Base-by-base conservation (phyloP, 2,329 filamentous ascomycete genomes). In the Aspergillus ibericus region DNA sequence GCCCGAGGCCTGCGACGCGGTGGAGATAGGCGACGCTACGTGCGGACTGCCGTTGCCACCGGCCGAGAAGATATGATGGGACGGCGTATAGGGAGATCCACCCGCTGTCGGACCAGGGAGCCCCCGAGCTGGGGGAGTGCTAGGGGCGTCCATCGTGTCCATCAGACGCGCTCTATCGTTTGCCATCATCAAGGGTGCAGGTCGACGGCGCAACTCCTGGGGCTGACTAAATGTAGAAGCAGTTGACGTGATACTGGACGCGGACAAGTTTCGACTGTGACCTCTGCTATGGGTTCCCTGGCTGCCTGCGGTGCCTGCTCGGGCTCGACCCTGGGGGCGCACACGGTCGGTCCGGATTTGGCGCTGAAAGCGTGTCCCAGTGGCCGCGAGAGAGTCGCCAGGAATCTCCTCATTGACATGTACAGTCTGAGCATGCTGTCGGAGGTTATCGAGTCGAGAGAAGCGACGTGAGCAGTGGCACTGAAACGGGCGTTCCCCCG, bases 321-420 rank as follows among this genome's bases (percentile, higher is more conserved):
- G 84, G 7, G 91, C 88, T 64, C 93, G 83, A 25, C 85, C 88
- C 1, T 89, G 84, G 51, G 90, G 89, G 55, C 91, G 85, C 34
- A 93, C 89, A 59, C 92, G 83, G 65, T 97, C 93, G 0, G 91
- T 96, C 54, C 93, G 85, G 59, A 96, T 92, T 75, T 97, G 93
- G 61, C 93, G 85, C 69, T 97, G 93, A 68, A 96, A 97, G 38
- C 93, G 84, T 8, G 93, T 96, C 22, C 93, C 92, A 1, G 91
- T 95, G 4, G 93, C 95, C 15, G 95, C 95, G 18, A 98, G 84
- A 1, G 95, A 98, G 73, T 97, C 92, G 40, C 88, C 87, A 3
- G 95, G 95, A 34, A 99, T 99, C 58, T 97, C 92, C 74, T 98
- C 95, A 73, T 98, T 97, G 58, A 96, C 90, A 73, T 99, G 95